Evolutionary conservation across 2,329 filamentous ascomycete genomes (phyloP), one percentile per base, ranked within the genome.

Genomic region (Ophiostoma triangulosporum): DNA sequence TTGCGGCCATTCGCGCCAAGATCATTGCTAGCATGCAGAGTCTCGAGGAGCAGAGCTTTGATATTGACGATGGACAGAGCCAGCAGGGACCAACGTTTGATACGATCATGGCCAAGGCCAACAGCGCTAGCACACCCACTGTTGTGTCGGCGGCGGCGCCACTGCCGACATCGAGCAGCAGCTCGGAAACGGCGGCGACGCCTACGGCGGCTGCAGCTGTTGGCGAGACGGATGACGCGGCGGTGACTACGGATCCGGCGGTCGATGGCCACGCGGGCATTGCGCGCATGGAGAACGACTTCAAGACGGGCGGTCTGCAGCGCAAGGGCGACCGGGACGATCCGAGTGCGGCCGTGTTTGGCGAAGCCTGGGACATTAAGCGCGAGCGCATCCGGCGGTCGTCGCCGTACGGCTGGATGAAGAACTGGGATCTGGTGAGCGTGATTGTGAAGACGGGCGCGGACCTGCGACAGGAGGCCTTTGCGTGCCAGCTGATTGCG

Each of bases 21-120:
- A 93, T 93, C 58, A 93, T 93, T 61, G 87, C 87, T 3, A 91
- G 86, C 65, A 93, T 93, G 88, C 87, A 93, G 65, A 88, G 78
- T 59, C 70, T 93, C 8, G 87, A 93, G 66, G 88, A 93, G 66
- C 84, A 91, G 65, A 90, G 82, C 64, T 93, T 93, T 61, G 81
- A 88, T 50, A 69, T 80, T 2, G 85, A 89, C 57, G 85, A 89
- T 50, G 71, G 72, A n/a, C 46, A 24, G 15, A 29, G 46, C 27
- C 46, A 48, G 27, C 46, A 48, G 27, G 76, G 80, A 0, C 84
- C 86, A 17, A 90, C 83, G 0, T 91, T 93, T 60, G 87, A 91
- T 60, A 81, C 79, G 54, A 91, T 93, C 62, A 88, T 93, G 68
- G 84, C 84, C 24, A 85, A 85, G 62, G 76, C 82, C 14, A 46